These are phyloP conservation scores for Artomyces pyxidatus DNA, from an alignment of 768 basidiomycete species.

Conservation along the genomic window DNA sequence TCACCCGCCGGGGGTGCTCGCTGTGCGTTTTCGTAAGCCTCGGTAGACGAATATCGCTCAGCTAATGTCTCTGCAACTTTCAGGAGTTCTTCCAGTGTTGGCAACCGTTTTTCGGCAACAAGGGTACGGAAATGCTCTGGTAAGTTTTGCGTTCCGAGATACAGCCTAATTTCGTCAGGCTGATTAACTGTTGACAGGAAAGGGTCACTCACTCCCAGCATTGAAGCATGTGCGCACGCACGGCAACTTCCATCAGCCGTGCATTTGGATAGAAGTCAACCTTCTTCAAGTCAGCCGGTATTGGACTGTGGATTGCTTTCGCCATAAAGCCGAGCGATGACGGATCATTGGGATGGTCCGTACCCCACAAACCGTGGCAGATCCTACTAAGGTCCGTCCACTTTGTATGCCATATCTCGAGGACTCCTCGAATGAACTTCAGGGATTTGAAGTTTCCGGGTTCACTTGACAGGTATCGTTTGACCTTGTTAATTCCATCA, in stretches of 20 bases:
- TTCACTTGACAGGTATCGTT: background rate
- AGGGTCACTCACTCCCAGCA: background rate
- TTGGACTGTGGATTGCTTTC: background rate
- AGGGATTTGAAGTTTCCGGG: background rate
- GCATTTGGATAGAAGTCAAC: background rate
- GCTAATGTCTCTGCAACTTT: background rate
- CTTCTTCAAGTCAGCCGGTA: background rate
- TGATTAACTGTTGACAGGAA: background rate
- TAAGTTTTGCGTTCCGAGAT: background rate
- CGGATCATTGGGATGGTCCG: background rate
- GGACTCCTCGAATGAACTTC: background rate
- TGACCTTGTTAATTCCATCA: background rate
- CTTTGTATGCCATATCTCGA: background rate
- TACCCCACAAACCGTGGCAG: background rate
- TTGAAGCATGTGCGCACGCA: background rate
- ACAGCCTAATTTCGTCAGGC: background rate
- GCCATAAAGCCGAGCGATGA: background rate
- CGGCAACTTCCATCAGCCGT: background rate
- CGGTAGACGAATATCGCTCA: background rate
- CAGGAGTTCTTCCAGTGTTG: background rate
- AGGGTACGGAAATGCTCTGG: background rate
- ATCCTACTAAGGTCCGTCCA: background rate
- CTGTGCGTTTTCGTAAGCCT: background rate
- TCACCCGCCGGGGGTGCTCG: background rate
- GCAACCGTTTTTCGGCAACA: background rate